Conservation (phyloP, 75 land plant genomes). For the Larix kaempferi region DNA sequence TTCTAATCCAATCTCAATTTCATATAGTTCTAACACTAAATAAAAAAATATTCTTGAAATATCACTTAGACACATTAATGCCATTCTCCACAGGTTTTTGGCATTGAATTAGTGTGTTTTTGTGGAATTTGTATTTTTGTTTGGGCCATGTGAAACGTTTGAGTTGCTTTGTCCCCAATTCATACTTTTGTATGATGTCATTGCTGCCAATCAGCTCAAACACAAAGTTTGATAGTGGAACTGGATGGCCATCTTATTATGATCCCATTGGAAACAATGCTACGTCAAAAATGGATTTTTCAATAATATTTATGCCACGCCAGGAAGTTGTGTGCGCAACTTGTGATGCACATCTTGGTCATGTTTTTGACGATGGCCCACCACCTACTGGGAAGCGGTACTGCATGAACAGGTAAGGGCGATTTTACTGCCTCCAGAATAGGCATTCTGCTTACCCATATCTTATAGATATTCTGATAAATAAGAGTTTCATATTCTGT, state of each 20-base stretch:
- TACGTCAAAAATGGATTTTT: conserved; percentile 71
- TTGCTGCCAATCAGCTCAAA: conserved; percentile 48
- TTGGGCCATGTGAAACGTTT: background rate
- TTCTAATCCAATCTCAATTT: background rate
- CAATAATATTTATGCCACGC: conserved; percentile 92
- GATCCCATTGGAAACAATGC: conserved; percentile 74
- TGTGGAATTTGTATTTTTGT: background rate
- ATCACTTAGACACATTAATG: background rate
- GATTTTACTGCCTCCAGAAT: too few species aligned
- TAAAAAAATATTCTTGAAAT: background rate
- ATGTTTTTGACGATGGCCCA: conserved; percentile 92
- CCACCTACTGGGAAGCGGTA: conserved; percentile 87
- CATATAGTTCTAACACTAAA: background rate
- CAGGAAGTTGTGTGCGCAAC: conserved; percentile 74
- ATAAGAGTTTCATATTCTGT: too few species aligned
- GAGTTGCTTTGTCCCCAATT: background rate
- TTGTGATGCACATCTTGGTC: conserved; percentile 97
- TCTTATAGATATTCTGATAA: too few species aligned
- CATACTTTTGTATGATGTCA: background rate
- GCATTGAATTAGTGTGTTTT: background rate
- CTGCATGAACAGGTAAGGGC: conserved; percentile 80
- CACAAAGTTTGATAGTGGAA: conserved; percentile 94
- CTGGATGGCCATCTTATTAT: conserved; percentile 96
- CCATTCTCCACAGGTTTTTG: background rate
- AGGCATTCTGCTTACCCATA: too few species aligned